phyloP scores from a whole-genome alignment of 2,329 filamentous ascomycete genomes.

The Penicillium sp. region DNA sequence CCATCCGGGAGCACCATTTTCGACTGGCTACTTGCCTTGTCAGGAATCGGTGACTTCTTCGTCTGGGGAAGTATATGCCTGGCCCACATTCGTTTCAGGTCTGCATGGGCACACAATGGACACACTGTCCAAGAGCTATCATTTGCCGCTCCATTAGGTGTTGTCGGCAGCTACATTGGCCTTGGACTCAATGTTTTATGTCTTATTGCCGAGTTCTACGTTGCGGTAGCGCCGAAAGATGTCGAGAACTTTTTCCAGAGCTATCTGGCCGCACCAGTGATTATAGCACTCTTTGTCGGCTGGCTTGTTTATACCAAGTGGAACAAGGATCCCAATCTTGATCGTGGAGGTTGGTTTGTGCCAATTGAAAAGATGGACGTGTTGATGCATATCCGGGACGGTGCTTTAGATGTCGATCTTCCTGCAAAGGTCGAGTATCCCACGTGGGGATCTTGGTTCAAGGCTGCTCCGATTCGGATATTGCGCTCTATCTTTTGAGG shows the following conservation, averaged over 20 bases:
- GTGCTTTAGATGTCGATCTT: conserved; percentile 22
- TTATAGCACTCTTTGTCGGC: conserved; percentile 43
- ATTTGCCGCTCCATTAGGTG: conserved; percentile 62
- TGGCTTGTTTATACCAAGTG: conserved; percentile 17
- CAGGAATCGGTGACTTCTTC: conserved; percentile 64
- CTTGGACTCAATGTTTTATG: conserved; percentile 58
- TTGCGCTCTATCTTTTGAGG: conserved; percentile 18
- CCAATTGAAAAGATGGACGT: conserved; percentile 24
- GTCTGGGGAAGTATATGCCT: conserved; percentile 68
- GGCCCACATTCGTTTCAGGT: conserved; percentile 68
- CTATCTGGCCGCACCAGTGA: conserved; percentile 44
- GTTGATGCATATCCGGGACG: conserved; percentile 20
- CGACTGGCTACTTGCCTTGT: conserved; percentile 66
- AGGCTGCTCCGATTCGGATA: conserved; percentile 22
- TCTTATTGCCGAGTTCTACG: conserved; percentile 52
- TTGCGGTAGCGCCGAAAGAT: conserved; percentile 31
- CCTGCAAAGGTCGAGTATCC: conserved; percentile 24
- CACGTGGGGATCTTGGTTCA: conserved; percentile 24
- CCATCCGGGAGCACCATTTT: conserved; percentile 57
- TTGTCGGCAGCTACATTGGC: conserved; percentile 65
- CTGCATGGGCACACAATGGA: conserved; percentile 61
- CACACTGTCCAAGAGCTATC: conserved; percentile 66
- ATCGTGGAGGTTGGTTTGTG: conserved; percentile 22
- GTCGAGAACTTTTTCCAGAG: conserved; percentile 49
- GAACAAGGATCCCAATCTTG: conserved; percentile 22